These are phyloP conservation scores for Diplodia intermedia DNA, from an alignment of 2,329 filamentous ascomycete genomes.

Conservation along the genomic window DNA sequence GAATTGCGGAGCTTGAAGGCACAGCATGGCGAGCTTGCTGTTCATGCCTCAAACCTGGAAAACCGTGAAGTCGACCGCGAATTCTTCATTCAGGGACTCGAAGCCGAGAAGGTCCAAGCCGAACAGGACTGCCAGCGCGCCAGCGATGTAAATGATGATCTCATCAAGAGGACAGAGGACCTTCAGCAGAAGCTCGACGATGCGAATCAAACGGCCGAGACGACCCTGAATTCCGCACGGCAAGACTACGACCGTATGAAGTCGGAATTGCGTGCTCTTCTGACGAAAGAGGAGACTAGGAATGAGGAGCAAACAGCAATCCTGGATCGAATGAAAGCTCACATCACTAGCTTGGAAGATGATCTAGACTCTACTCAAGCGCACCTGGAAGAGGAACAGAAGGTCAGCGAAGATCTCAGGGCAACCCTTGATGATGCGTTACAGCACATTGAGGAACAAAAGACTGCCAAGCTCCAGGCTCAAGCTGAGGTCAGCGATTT, in stretches of 20 bases:
- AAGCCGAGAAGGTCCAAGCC: slow-evolving; percentile 50
- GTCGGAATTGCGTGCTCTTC: slow-evolving; percentile 42
- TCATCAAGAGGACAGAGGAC: slow-evolving; percentile 45
- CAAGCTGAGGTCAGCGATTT: slow-evolving; percentile 40
- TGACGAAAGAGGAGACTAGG: slow-evolving; percentile 54
- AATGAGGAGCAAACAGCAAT: slow-evolving; percentile 41
- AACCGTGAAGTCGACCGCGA: slow-evolving; percentile 47
- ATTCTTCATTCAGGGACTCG: slow-evolving; percentile 48
- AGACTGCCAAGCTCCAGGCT: slow-evolving; percentile 32
- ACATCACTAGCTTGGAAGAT: slow-evolving; percentile 14
- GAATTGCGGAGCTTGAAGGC: slow-evolving; percentile 44
- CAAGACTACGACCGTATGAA: slow-evolving; percentile 46
- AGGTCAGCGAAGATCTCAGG: slow-evolving; percentile 42
- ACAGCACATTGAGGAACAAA: slow-evolving; percentile 39
- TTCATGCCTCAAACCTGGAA: slow-evolving; percentile 47
- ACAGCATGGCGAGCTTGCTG: slow-evolving; percentile 46
- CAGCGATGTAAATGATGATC: slow-evolving; percentile 48
- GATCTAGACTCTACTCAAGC: background rate
- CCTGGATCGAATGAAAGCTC: slow-evolving; percentile 25
- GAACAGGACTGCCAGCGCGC: slow-evolving; percentile 47
- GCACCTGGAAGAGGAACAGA: slow-evolving; percentile 33
- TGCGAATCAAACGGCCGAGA: slow-evolving; percentile 44
- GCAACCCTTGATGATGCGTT: slow-evolving; percentile 39
- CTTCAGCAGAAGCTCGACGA: slow-evolving; percentile 49
- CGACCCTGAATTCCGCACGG: slow-evolving; percentile 38